A percentile compares a stretch with the other conserved stretches of the same genome.
These are phyloP conservation scores for Suhomyces bribrorum DNA, from an alignment of 1,139 yeast genomes.

Conservation along the genomic window DNA sequence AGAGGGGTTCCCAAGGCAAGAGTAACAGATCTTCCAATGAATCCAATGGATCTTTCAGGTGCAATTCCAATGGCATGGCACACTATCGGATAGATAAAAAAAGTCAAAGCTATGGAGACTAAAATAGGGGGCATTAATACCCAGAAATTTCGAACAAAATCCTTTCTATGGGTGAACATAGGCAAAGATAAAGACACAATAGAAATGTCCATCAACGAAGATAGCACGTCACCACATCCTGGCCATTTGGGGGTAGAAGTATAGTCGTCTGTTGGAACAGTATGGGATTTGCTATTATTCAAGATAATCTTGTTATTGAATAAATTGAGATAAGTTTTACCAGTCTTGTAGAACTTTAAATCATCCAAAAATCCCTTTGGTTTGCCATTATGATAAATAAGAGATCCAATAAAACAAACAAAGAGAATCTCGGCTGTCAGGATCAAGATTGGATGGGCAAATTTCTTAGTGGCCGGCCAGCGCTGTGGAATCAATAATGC, in stretches of 20 bases:
- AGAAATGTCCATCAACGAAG: constrained; percentile 72
- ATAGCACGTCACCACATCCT: constrained; percentile 77
- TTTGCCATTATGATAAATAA: constrained; percentile 48
- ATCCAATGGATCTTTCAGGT: constrained; percentile 63
- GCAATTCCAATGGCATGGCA: constrained; percentile 67
- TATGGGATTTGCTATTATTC: constrained; percentile 28
- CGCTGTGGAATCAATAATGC: constrained; percentile 52
- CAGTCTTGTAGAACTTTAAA: constrained; percentile 63
- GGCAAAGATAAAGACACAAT: constrained; percentile 77
- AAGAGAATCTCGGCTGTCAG: constrained; percentile 64
- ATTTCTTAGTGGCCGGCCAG: constrained; percentile 49
- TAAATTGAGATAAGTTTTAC: constrained; percentile 61
- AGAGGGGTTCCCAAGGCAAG: constrained; percentile 79
- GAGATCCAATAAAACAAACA: constrained; percentile 59
- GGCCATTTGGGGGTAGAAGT: constrained; percentile 57
- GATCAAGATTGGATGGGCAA: constrained; percentile 71
- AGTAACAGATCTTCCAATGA: constrained; percentile 80
- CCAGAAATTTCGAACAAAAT: constrained; percentile 59
- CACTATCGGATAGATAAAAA: constrained; percentile 68
- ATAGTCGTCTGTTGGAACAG: constrained; percentile 20
- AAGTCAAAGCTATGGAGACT: constrained; percentile 57
- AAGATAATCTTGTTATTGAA: constrained; percentile 44
- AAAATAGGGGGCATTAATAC: constrained; percentile 61
- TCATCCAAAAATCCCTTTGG: constrained; percentile 51
- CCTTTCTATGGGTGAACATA: constrained; percentile 72